Evolutionary conservation across 257 asterid genomes (phyloP).

Genomic region (Fraxinus pennsylvanica): DNA sequence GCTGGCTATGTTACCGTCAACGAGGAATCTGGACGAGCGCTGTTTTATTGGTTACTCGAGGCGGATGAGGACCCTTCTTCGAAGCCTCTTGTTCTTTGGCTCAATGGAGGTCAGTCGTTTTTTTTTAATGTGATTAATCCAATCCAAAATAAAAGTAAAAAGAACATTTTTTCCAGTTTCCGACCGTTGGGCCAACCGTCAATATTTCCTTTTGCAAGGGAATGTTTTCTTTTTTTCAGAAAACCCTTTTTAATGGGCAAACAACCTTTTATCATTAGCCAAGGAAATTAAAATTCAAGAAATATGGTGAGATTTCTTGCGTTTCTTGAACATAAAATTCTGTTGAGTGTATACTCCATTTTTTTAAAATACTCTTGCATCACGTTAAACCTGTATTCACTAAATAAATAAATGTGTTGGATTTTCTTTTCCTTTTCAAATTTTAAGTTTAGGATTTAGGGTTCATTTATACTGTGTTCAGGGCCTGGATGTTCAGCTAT

Average conservation of each 20-base stretch:
- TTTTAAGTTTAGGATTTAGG: slow-evolving; percentile 1
- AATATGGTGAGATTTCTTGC: background rate
- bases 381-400: too few relatives aligned
- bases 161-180: too few relatives aligned
- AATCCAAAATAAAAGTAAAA: too few relatives aligned
- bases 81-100: slow-evolving; percentile 95
- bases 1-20: slow-evolving; percentile 77
- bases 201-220: too few relatives aligned
- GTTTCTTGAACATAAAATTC: too few relatives aligned
- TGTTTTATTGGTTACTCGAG: slow-evolving; percentile 94
- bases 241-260: too few relatives aligned
- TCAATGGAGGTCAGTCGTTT: slow-evolving; percentile 72
- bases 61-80: slow-evolving; percentile 83
- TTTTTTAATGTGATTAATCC: background rate
- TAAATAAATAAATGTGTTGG: too few relatives aligned
- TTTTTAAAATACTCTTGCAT: too few relatives aligned
- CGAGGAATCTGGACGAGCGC: slow-evolving; percentile 59
- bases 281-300: background rate
- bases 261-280: too few relatives aligned
- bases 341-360: too few relatives aligned
- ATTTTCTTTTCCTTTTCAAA: background rate
- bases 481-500: slow-evolving; percentile 98
- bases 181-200: too few relatives aligned
- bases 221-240: background rate
- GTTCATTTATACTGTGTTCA: slow-evolving; percentile 22